Percentiles rank a stretch among this genome's conserved stretches.
These are phyloP conservation scores for Candida sanyaensis DNA, from an alignment of 1,139 yeast species.

Conservation along the genomic window DNA sequence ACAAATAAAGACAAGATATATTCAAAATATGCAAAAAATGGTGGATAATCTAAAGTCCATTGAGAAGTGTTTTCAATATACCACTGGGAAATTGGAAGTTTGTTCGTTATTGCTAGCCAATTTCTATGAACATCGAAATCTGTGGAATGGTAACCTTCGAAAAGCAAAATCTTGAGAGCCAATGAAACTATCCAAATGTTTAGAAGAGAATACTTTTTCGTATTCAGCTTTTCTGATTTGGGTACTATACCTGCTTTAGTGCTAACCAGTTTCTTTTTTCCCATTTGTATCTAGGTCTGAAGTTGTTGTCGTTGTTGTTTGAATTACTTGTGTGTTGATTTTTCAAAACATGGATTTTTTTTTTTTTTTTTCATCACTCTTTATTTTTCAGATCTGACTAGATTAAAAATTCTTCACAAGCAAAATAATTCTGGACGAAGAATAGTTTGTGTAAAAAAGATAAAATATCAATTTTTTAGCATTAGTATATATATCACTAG, in stretches of 20 bases:
- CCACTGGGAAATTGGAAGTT: constrained; percentile 81
- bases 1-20: constrained; percentile 74
- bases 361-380: neutral
- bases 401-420: too few species aligned
- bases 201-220: constrained; percentile 26
- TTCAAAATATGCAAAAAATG: constrained; percentile 95
- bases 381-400: neutral
- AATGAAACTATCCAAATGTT: constrained; percentile 44
- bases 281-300: constrained; percentile 1
- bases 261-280: neutral
- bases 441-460: too few species aligned
- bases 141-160: constrained; percentile 68
- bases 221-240: neutral
- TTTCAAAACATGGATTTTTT: neutral
- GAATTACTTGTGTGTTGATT: neutral
- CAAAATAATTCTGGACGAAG: too few species aligned
- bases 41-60: constrained; percentile 98
- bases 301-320: neutral
- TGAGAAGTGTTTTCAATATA: constrained; percentile 80
- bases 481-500: too few species aligned
- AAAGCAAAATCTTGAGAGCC: constrained; percentile 38
- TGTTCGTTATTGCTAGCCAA: constrained; percentile 90
- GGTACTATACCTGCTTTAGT: neutral
- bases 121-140: constrained; percentile 97
- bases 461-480: too few species aligned